These are phyloP conservation scores for Chalciporus piperatus DNA, from an alignment of 768 basidiomycete species.

Conservation along the genomic window DNA sequence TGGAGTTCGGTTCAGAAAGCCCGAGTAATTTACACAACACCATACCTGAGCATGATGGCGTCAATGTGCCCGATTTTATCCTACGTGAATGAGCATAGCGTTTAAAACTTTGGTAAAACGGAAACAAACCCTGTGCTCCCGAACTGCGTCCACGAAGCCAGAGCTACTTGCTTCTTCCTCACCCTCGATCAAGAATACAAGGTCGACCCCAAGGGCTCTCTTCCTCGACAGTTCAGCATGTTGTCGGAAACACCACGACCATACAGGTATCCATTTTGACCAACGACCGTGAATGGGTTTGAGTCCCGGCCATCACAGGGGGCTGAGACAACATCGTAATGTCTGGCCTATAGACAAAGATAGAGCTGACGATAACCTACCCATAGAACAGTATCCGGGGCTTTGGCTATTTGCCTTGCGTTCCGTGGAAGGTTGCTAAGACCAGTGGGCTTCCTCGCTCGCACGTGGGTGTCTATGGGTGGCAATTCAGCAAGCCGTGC, in stretches of 20 bases:
- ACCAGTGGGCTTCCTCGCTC: slow-evolving; percentile 85
- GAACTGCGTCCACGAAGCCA: slow-evolving; percentile 79
- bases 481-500: slow-evolving; percentile 19
- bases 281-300: slow-evolving; percentile 79
- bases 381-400: slow-evolving; percentile 90
- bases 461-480: slow-evolving; percentile 65
- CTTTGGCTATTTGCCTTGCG: slow-evolving; percentile 52
- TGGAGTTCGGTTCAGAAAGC: neutral
- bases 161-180: slow-evolving; percentile 95
- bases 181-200: slow-evolving; percentile 91
- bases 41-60: slow-evolving; percentile 82
- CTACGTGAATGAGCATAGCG: slow-evolving; percentile 35
- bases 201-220: slow-evolving; percentile 76
- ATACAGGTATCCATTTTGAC: slow-evolving; percentile 85
- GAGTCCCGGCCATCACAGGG: slow-evolving; percentile 71
- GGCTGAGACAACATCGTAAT: slow-evolving; percentile 94
- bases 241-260: slow-evolving; percentile 92
- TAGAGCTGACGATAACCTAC: slow-evolving; percentile 33
- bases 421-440: slow-evolving; percentile 80
- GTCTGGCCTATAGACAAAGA: slow-evolving; percentile 41
- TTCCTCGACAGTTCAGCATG: slow-evolving; percentile 73
- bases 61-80: slow-evolving; percentile 83
- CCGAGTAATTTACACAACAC: neutral
- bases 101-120: neutral
- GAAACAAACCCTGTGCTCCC: slow-evolving; percentile 61